Percentiles rank a stretch among this genome's conserved stretches.
Conservation (phyloP, 495 filamentous ascomycete species). For the Neurospora terricola region DNA sequence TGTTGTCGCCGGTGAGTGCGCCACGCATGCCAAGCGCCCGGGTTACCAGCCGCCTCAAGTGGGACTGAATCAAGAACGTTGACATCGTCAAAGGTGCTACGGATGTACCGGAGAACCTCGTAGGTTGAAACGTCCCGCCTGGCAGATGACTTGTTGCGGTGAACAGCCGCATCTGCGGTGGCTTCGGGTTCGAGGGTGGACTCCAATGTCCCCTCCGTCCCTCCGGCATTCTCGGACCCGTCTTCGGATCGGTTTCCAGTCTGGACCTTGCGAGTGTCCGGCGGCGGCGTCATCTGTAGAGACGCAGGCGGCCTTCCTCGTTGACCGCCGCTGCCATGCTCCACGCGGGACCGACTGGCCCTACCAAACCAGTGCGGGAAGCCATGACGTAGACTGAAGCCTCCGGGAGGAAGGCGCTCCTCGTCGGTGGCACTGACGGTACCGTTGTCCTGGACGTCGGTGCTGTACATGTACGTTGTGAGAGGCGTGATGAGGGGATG, state of each 20-base stretch:
- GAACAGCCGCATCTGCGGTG: conserved; percentile 5
- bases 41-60: conserved; percentile 72
- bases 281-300: conserved; percentile 17
- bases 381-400: conserved; percentile 78
- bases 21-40: conserved; percentile 88
- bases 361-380: conserved; percentile 80
- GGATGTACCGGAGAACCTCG: conserved; percentile 68
- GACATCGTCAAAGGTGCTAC: conserved; percentile 69
- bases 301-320: conserved; percentile 19
- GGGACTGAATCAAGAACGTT: conserved; percentile 67
- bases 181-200: not conserved
- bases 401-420: conserved; percentile 72
- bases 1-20: conserved; percentile 47
- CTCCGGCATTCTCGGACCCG: not conserved
- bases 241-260: conserved; percentile 8
- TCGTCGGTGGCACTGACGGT: conserved; percentile 74
- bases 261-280: not conserved
- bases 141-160: conserved; percentile 7
- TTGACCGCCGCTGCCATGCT: not conserved
- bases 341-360: not conserved
- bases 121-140: conserved; percentile 37
- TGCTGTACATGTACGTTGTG: conserved; percentile 83
- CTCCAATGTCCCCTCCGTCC: not conserved
- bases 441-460: conserved; percentile 55
- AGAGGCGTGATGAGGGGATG: conserved; percentile 86